These are phyloP conservation scores for Decorospora gaudefroyi DNA, from an alignment of 2,329 filamentous ascomycete species.

Conservation along the genomic window DNA sequence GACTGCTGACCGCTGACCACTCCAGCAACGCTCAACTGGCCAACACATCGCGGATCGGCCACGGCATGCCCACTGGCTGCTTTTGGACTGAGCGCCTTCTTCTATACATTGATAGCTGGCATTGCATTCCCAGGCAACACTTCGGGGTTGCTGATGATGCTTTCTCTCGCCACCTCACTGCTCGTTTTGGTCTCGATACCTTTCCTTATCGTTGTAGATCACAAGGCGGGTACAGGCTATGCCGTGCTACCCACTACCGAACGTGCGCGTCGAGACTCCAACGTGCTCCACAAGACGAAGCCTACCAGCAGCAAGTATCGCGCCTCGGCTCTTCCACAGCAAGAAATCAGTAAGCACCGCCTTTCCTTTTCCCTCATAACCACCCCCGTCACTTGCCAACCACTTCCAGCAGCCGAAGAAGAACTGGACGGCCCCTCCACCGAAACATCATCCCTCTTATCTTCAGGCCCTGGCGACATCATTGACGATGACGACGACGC, in stretches of 20 bases:
- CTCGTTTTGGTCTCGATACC: constrained; percentile 79
- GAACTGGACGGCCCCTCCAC: constrained; percentile 57
- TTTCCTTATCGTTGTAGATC: constrained; percentile 75
- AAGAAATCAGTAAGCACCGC: constrained; percentile 68
- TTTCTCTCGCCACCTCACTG: constrained; percentile 77
- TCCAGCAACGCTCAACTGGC: constrained; percentile 85
- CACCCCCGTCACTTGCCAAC: constrained; percentile 42
- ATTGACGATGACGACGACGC: constrained; percentile 50
- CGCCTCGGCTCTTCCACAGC: constrained; percentile 42
- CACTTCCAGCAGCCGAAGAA: constrained; percentile 42
- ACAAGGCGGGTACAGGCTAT: constrained; percentile 64
- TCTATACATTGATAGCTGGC: constrained; percentile 82
- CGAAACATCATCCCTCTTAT: constrained; percentile 79
- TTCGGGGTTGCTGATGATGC: constrained; percentile 75
- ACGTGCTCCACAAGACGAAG: constrained; percentile 54
- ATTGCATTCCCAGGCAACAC: constrained; percentile 83
- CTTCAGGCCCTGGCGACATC: constrained; percentile 64
- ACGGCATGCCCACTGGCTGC: constrained; percentile 91
- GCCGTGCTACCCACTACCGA: constrained; percentile 60
- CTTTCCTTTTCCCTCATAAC: constrained; percentile 19
- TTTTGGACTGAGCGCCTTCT: constrained; percentile 93
- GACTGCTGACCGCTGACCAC: constrained; percentile 19
- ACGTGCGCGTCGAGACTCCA: constrained; percentile 51
- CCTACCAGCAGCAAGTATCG: constrained; percentile 53
- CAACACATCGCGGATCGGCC: constrained; percentile 85